Percentiles rank a stretch among this genome's conserved stretches.
Evolutionary conservation across 352 stramenopile species (phyloP).

Genomic region (Achlya hypogyna): DNA sequence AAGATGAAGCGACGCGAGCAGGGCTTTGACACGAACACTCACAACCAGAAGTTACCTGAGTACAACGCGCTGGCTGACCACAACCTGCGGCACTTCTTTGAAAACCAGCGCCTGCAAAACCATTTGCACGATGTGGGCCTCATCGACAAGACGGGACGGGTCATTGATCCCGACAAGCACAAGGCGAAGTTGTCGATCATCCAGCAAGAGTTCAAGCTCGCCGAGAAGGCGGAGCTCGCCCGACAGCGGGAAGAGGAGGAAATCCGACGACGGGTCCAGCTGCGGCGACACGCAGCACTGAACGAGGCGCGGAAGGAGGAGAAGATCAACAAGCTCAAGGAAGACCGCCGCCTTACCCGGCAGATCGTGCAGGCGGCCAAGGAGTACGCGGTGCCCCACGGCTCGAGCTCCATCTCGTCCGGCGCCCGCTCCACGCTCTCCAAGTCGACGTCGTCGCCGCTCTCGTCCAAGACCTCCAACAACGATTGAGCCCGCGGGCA

Average conservation of each 20-base stretch:
- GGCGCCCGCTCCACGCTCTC: background rate
- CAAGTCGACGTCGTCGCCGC: slow-evolving; percentile 10
- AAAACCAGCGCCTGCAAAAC: slow-evolving; percentile 61
- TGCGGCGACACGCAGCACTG: slow-evolving; percentile 80
- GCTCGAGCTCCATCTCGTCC: background rate
- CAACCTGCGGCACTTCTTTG: slow-evolving; percentile 87
- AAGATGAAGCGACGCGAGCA: slow-evolving; percentile 37
- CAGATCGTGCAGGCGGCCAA: slow-evolving; percentile 79
- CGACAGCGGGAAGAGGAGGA: slow-evolving; percentile 79
- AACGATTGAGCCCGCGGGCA: background rate
- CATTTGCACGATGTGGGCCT: slow-evolving; percentile 72
- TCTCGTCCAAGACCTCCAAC: slow-evolving; percentile 3
- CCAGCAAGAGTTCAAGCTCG: slow-evolving; percentile 86
- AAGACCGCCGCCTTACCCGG: slow-evolving; percentile 78
- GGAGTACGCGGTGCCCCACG: slow-evolving; percentile 28
- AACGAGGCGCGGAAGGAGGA: slow-evolving; percentile 73
- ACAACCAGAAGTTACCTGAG: slow-evolving; percentile 56
- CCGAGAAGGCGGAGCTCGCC: slow-evolving; percentile 64
- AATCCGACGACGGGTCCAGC: slow-evolving; percentile 77
- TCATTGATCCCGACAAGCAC: slow-evolving; percentile 85
- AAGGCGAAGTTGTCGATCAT: slow-evolving; percentile 87
- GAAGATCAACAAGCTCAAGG: slow-evolving; percentile 78
- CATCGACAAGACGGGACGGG: slow-evolving; percentile 80
- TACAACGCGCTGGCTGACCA: slow-evolving; percentile 87
- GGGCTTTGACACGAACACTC: slow-evolving; percentile 48